Base-by-base conservation (phyloP, 139 green algal genomes). In the Axilococcus clingmanii region DNA sequence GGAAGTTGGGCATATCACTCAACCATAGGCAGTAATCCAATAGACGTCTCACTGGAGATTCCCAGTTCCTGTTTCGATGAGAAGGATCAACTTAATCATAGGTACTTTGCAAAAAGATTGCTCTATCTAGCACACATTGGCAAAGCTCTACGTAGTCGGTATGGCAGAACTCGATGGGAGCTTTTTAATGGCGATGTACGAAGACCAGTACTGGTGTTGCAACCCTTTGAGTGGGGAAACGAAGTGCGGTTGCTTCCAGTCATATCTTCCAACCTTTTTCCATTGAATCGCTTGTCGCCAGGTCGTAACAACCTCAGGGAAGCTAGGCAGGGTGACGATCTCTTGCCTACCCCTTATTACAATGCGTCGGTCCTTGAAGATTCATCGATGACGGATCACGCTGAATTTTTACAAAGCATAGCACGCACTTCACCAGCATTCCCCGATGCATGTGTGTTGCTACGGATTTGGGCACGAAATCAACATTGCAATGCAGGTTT, bases 81-180 rank as follows among this genome's bases (percentile, higher is more conserved):
- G 33, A 88, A 87, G 61, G 79, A 84, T 40, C 59, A 83, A 19
- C 57, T 90, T 5, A 86, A 87, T 54, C 68, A 88, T 54, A 56
- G 69, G 32, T 91, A 88, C 48, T 69, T 82, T 49, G 72, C 72
- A n/a, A 75, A 69, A 30, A 69, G 82, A 0, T 65, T 62, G 0
- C 38, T 83, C 3, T 91, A 84, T 55, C 62, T 91, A 16, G 32
- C 56, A 9, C 61, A 67, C 2, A 3, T 89, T 11, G 47, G 67
- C 7, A 11, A 19, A 0, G 48, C 56, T 15, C 56, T 89, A 52
- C 20, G n/a, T n/a, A n/a, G n/a, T n/a, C n/a, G n/a, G n/a, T n/a
- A n/a, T n/a, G n/a, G n/a, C n/a, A n/a, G n/a, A n/a, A n/a, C n/a
- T n/a, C n/a, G n/a, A n/a, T n/a, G n/a, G n/a, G n/a, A n/a, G n/a